Conservation (phyloP, 768 basidiomycete species). For the Crassisporium funariophilum region DNA sequence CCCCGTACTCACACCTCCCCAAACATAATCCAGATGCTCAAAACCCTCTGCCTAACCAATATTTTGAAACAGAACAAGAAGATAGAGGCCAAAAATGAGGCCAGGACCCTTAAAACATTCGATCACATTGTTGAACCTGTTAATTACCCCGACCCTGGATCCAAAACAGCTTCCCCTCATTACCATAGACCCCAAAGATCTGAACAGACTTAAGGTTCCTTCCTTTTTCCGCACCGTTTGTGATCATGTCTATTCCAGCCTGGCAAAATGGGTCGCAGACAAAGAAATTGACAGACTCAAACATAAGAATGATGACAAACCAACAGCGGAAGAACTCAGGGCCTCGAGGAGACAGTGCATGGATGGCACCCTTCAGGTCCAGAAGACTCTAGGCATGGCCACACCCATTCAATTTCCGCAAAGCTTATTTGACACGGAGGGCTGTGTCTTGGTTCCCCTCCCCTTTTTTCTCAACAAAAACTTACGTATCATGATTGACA, state of each 20-base stretch:
- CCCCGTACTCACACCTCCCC: not conserved
- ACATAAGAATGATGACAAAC: not conserved
- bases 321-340: not conserved
- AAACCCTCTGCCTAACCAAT: not conserved
- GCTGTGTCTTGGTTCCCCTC: constrained; percentile 24
- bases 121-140: constrained; percentile 3
- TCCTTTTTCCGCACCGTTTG: not conserved
- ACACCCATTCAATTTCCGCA: not conserved
- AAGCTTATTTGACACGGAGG: not conserved
- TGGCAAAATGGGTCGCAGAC: constrained; percentile 2
- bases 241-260: not conserved
- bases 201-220: not conserved
- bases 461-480: constrained; percentile 28
- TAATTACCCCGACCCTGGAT: not conserved
- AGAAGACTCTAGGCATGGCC: not conserved
- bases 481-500: constrained; percentile 6
- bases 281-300: not conserved
- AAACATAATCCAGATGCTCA: not conserved
- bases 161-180: constrained; percentile 14
- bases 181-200: constrained; percentile 1
- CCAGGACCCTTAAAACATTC: not conserved
- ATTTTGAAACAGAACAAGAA: constrained; percentile 7
- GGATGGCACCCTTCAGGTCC: not conserved
- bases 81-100: constrained; percentile 9
- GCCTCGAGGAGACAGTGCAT: not conserved